Base-by-base conservation (phyloP, 1,139 yeast species). In the Geotrichum candidum region DNA sequence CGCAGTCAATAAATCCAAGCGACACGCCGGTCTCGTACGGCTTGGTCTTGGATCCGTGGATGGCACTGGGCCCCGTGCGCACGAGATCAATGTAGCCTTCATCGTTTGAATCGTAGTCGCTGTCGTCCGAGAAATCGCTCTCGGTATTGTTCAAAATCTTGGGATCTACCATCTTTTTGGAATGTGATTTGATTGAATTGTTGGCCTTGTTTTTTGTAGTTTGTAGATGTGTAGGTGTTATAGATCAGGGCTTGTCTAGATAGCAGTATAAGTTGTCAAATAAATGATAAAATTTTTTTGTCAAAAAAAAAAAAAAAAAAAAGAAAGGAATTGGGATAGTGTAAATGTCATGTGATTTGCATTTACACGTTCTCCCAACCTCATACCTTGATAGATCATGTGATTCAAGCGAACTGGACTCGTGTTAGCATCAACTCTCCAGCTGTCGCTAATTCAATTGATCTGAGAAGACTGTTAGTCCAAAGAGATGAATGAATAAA, bases 1-100 rank as follows among this genome's bases (percentile, higher is more conserved):
- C 52, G 23, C 58, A 62, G 41, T 62, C 64, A 25, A 58, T 33
- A 41, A 45, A 59, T 3, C 64, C 64, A 5, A 62, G 55, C 10
- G 53, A 35, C 9, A 62, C 62, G 1, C 54, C n/a, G 7, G 61
- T 61, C 23, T 56, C 54, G 38, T 61, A 61, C 1, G 64, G 59
- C 41, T 59, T 51, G n/a, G 61, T 61, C 35, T 51, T 50, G 33
- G 55, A 45, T 22, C 55, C 62, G 31, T 57, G 62, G n/a, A 59
- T 56, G 33, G 45, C 33, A 25, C 53, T 54, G 10, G 57, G 60
- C 15, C 54, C 58, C 9, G 38, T 29, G 7, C 56, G 52, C 11
- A 53, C 54, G 23, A 54, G 51, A 29, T 61, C 60, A 54, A 46
- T 50, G 45, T 61, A 55, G 23, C 54, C 59, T 27, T 58, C 61